Evolutionary conservation across 2,329 filamentous ascomycete genomes (phyloP).

Genomic region (Apiospora pterosperma): DNA sequence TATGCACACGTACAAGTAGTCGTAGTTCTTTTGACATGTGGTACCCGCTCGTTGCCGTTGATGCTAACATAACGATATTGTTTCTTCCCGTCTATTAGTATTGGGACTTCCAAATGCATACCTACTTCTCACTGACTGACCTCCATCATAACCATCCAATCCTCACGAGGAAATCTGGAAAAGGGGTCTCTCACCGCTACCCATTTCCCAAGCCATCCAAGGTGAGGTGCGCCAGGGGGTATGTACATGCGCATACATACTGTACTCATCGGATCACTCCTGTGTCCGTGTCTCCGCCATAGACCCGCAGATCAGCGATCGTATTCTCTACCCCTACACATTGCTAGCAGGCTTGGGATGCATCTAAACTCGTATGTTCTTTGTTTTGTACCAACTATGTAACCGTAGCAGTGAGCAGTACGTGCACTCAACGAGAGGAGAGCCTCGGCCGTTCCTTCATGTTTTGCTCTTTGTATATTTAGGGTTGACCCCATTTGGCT

Average conservation of each 20-base stretch:
- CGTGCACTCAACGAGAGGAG: background rate
- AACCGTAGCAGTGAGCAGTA: background rate
- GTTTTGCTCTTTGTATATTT: background rate
- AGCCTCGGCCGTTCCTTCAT: background rate
- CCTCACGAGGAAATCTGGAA: background rate
- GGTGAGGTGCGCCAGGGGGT: background rate
- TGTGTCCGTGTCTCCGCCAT: background rate
- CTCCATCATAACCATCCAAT: background rate
- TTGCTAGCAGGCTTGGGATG: background rate
- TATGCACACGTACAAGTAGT: too few species aligned
- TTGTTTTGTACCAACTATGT: background rate
- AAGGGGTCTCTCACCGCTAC: background rate
- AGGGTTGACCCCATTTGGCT: background rate
- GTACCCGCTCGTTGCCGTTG: too few species aligned
- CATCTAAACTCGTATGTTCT: constrained; percentile 1
- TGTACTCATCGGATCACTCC: background rate
- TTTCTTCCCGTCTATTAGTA: too few species aligned
- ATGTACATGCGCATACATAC: too few species aligned
- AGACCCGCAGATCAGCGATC: constrained; percentile 1
- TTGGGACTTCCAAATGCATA: background rate
- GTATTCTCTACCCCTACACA: constrained; percentile 1
- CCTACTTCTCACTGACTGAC: too few species aligned
- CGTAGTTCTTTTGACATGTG: too few species aligned
- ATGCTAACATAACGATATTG: too few species aligned
- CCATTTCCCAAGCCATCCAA: background rate